Percentiles rank a stretch among this genome's conserved stretches.
Evolutionary conservation across 768 basidiomycete species (phyloP).

Genomic region (Fomitopsis pulvina): DNA sequence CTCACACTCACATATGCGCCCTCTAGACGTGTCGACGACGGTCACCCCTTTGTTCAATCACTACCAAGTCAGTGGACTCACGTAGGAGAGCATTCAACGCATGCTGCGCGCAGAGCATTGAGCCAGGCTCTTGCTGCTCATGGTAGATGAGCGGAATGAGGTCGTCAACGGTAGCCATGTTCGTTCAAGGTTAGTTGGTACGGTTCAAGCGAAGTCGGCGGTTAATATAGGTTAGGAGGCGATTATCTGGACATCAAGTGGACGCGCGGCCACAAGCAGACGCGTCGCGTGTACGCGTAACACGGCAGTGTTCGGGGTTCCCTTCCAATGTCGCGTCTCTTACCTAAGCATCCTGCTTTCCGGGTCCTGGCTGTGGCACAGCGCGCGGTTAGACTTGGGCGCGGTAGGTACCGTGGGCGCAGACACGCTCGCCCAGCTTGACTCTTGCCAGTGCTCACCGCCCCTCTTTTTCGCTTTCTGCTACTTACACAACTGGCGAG

Average conservation of each 20-base stretch:
- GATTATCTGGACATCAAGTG: conserved; percentile 5
- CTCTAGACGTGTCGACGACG: conserved; percentile 24
- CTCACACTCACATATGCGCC: conserved; percentile 40
- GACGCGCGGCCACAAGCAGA: conserved; percentile 7
- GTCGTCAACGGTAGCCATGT: conserved; percentile 54
- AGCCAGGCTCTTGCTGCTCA: conserved; percentile 70
- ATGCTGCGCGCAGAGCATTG: conserved; percentile 85
- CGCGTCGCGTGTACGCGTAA: conserved; percentile 22
- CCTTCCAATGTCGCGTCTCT: conserved; percentile 18
- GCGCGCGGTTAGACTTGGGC: background rate
- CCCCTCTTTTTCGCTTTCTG: conserved; percentile 1
- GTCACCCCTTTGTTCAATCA: background rate
- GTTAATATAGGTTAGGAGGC: conserved; percentile 4
- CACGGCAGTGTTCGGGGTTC: conserved; percentile 14
- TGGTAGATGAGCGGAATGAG: conserved; percentile 63
- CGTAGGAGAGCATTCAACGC: conserved; percentile 77
- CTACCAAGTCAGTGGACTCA: conserved; percentile 29
- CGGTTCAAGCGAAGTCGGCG: background rate
- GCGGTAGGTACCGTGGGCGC: background rate
- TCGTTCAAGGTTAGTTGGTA: conserved; percentile 1
- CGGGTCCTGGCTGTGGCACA: conserved; percentile 8
- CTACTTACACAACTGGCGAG: conserved; percentile 12
- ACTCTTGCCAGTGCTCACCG: background rate
- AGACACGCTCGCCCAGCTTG: conserved; percentile 1
- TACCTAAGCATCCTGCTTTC: conserved; percentile 14